Base-by-base conservation (phyloP, 768 basidiomycete species). In the Psilocybe azurescens region DNA sequence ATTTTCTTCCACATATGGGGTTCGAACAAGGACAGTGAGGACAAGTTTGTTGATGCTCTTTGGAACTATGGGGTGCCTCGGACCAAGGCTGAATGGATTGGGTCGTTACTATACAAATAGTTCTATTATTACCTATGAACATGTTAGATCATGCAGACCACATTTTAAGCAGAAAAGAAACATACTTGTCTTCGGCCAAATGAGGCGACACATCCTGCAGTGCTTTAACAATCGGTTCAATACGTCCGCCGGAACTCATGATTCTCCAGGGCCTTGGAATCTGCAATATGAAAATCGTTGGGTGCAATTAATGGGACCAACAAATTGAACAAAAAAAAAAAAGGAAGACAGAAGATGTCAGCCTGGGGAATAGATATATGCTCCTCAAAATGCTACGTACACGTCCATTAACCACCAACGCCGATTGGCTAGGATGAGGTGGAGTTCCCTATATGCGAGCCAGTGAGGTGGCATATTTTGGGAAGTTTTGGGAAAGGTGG, bases 401-500 rank as follows among this genome's bases (percentile, higher is more conserved):
- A 36, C 96, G 81, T 28, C 96, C 97, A 67, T 97, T 97, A 55
- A 93, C 77, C 38, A 96, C 62, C 38, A 98, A 60, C 0, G 83
- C 92, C 20, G 79, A 79, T 60, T 89, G 75, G 0, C 89, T 90
- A 1, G 88, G 83, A 14, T 71, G 66, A 29, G 95, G n/a, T 82
- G 81, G 3, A 94, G 67, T 55, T 84, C 83, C 29, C 86, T 78
- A 2, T 60, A 89, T 87, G 2, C 94, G 86, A 0, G 91, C 85
- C 32, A 97, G 79, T 3, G 88, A 79, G 0, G 87, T 81, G 1
- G 89, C 89, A 69, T 96, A 97, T 71, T 86, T 90, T 0, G 97
- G 96, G 76, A 98, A 97, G 74, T 96, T 89, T 69, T 95, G 92
- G 0, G 92, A 83, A 20, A 99, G 83, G 13, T 86, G 81, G 50